Evolutionary conservation across 2,329 filamentous ascomycete genomes (phyloP).

Genomic region (Colletotrichum destructivum): DNA sequence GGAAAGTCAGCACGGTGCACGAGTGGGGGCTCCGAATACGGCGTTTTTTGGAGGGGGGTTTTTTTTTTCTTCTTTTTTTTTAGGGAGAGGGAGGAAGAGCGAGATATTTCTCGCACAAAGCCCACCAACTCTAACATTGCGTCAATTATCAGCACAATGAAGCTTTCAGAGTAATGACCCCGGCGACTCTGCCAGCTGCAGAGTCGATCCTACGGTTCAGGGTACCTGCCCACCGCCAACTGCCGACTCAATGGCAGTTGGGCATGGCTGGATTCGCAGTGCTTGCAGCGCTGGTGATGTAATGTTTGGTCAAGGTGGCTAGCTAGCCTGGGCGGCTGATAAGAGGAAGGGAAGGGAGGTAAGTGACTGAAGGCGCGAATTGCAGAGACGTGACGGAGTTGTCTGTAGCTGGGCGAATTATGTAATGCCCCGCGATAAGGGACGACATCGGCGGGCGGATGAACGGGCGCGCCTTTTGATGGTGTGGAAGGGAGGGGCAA

Average conservation of each 20-base stretch:
- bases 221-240: conserved; percentile 5
- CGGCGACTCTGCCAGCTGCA: background rate
- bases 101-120: conserved; percentile 4
- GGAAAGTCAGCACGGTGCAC: conserved; percentile 13
- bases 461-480: conserved; percentile 20
- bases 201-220: conserved; percentile 6
- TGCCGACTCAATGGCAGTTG: conserved; percentile 21
- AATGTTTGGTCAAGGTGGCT: conserved; percentile 29
- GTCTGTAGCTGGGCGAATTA: conserved; percentile 20
- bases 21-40: conserved; percentile 32
- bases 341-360: conserved; percentile 17
- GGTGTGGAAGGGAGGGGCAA: conserved; percentile 7
- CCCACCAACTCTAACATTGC: conserved; percentile 22
- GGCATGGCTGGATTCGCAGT: conserved; percentile 4
- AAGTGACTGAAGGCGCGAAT: background rate
- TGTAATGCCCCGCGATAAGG: conserved; percentile 38
- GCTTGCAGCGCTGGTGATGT: conserved; percentile 33
- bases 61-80: no score
- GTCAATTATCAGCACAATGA: conserved; percentile 21
- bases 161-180: background rate
- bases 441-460: conserved; percentile 31
- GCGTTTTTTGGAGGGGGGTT: background rate
- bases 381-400: conserved; percentile 8
- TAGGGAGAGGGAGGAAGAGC: conserved; percentile 1
- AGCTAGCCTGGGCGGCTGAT: conserved; percentile 21